Conservation (phyloP, 2,329 filamentous ascomycete genomes). For the Cladosporium sp. region DNA sequence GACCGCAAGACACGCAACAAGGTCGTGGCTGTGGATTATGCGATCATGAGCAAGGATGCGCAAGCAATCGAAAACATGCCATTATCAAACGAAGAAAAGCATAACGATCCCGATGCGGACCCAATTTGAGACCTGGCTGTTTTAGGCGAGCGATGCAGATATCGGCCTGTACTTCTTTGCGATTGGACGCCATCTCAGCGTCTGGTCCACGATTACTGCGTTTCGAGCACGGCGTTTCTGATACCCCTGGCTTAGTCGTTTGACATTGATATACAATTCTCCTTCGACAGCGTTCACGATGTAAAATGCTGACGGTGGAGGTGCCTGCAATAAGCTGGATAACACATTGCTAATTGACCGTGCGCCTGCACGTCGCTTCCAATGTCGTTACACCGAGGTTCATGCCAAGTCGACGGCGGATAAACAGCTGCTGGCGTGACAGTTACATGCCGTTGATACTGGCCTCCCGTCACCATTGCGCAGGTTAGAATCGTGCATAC, state of each 20-base stretch:
- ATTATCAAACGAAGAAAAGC: background rate
- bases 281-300: background rate
- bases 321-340: background rate
- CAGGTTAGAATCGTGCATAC: background rate
- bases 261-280: background rate
- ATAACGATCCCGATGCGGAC: background rate
- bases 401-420: background rate
- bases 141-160: background rate
- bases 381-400: background rate
- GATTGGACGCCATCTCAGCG: background rate
- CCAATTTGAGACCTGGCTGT: background rate
- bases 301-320: background rate
- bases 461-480: background rate
- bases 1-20: constrained; percentile 51
- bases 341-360: background rate
- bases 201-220: background rate
- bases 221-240: background rate
- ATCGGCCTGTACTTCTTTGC: background rate
- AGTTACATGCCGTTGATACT: background rate
- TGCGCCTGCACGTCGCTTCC: background rate
- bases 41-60: constrained; percentile 52
- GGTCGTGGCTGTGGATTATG: constrained; percentile 52
- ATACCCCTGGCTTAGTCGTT: background rate
- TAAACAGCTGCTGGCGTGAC: background rate
- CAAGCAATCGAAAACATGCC: background rate